A percentile compares a stretch with the other conserved stretches of the same genome.
phyloP scores from a whole-genome alignment of 2,329 filamentous ascomycete species.

The Claviceps capensis region DNA sequence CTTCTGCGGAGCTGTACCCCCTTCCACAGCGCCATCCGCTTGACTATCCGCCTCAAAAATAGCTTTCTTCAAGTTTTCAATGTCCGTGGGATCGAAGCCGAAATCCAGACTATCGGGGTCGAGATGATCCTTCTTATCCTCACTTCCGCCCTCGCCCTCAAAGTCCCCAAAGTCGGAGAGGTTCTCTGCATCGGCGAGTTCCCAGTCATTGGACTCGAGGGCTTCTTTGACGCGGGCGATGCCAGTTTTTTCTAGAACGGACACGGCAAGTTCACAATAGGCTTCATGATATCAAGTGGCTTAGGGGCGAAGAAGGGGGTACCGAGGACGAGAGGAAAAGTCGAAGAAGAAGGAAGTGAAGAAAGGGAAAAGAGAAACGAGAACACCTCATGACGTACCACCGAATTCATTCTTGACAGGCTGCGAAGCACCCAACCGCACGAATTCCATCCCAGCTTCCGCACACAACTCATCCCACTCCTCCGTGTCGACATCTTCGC shows the following conservation, averaged over 20 bases:
- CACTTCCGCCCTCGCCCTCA: conserved; percentile 18
- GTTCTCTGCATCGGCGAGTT: conserved; percentile 15
- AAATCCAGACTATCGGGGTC: conserved; percentile 37
- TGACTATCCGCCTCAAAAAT: conserved; percentile 31
- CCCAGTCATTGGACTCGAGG: conserved; percentile 54
- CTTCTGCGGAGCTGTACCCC: neutral
- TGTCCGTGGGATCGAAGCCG: conserved; percentile 37
- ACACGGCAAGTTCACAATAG: no score
- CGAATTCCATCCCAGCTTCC: conserved; percentile 47
- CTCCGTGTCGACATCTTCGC: conserved; percentile 32
- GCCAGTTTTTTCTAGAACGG: conserved; percentile 38
- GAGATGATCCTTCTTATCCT: conserved; percentile 18
- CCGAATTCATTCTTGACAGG: conserved; percentile 42
- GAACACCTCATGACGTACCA: conserved; percentile 24
- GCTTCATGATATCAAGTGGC: no score
- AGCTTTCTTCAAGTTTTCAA: conserved; percentile 35
- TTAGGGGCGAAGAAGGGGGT: neutral
- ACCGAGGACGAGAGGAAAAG: neutral
- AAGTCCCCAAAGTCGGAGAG: conserved; percentile 17
- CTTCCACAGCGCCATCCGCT: conserved; percentile 2
- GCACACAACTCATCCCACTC: conserved; percentile 49
- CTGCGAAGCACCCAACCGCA: conserved; percentile 33
- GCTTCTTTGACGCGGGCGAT: conserved; percentile 46
- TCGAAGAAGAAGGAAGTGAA: no score
- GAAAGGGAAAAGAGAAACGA: neutral